Conservation (phyloP, 208 protist genomes). For the Acanthamoeba triangularis region DNA sequence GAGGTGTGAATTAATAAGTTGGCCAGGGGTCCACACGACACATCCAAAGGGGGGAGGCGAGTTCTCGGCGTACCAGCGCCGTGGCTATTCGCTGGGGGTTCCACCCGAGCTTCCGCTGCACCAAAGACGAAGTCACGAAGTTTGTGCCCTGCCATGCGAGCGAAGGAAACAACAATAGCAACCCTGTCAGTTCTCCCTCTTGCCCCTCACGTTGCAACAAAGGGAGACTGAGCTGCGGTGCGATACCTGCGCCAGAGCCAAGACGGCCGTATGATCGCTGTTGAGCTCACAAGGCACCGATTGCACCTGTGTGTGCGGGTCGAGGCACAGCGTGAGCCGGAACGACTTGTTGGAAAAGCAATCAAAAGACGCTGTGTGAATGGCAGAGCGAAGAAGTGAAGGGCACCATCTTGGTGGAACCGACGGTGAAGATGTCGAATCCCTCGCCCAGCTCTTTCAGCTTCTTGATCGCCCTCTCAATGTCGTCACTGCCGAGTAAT, state of each 20-base stretch:
- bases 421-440: slow-evolving; percentile 86
- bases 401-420: slow-evolving; percentile 71
- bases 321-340: no score
- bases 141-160: not conserved
- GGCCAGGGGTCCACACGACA: no score
- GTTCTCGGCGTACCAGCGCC: slow-evolving; percentile 40
- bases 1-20: no score
- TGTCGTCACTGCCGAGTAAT: slow-evolving; percentile 83
- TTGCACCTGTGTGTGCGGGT: slow-evolving; percentile 77
- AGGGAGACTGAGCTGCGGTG: not conserved
- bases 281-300: slow-evolving; percentile 90
- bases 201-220: no score
- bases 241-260: slow-evolving; percentile 79
- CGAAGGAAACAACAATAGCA: no score
- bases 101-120: slow-evolving; percentile 80
- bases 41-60: no score
- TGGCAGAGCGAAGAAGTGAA: no score
- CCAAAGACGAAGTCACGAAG: slow-evolving; percentile 1
- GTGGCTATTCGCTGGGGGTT: slow-evolving; percentile 70
- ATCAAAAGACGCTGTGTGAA: no score
- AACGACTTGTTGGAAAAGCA: no score
- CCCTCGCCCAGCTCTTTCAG: slow-evolving; percentile 87
- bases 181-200: no score
- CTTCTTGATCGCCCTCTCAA: slow-evolving; percentile 87
- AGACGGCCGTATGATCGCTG: slow-evolving; percentile 86